Conservation (phyloP, 345 rosid genomes). For the Litchi chinensis region DNA sequence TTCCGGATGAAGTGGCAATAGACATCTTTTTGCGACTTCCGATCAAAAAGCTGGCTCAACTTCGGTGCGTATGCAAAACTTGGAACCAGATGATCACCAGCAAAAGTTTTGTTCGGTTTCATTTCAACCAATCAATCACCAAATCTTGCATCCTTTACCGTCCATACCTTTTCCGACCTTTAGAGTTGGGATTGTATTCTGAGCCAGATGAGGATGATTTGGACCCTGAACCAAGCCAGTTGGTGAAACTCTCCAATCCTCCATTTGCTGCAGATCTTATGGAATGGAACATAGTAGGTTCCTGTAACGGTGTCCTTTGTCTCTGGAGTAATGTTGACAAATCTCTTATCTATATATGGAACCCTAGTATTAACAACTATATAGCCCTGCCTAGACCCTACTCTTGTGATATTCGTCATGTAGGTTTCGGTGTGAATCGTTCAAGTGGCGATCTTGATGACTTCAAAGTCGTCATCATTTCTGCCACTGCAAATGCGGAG, state of each 20-base stretch:
- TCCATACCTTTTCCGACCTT: slow-evolving; percentile 5
- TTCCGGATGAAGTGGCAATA: slow-evolving; percentile 6
- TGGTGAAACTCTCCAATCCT: slow-evolving; percentile 10
- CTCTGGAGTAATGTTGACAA: slow-evolving; percentile 14
- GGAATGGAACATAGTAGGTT: slow-evolving; percentile 11
- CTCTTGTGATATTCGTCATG: not conserved
- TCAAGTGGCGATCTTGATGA: slow-evolving; percentile 10
- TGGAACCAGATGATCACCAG: slow-evolving; percentile 19
- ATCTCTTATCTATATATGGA: slow-evolving; percentile 21
- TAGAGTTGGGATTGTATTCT: slow-evolving; percentile 12
- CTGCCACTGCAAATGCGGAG: slow-evolving; percentile 15
- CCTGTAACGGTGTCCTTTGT: slow-evolving; percentile 18
- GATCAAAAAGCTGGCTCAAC: slow-evolving; percentile 5
- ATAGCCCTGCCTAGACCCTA: slow-evolving; percentile 5
- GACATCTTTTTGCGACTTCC: slow-evolving; percentile 6
- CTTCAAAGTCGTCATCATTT: slow-evolving; percentile 18
- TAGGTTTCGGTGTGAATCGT: slow-evolving; percentile 20
- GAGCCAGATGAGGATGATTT: not conserved
- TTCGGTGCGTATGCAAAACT: slow-evolving; percentile 20
- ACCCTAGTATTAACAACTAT: slow-evolving; percentile 11
- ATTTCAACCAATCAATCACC: not conserved
- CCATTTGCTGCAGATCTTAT: slow-evolving; percentile 3
- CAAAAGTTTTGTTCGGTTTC: slow-evolving; percentile 7
- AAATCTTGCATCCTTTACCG: not conserved
- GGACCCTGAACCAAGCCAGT: not conserved